A percentile compares a stretch with the other conserved stretches of the same genome.
Conservation (phyloP, 2,329 filamentous ascomycete species). For the Polytolypa hystricis region DNA sequence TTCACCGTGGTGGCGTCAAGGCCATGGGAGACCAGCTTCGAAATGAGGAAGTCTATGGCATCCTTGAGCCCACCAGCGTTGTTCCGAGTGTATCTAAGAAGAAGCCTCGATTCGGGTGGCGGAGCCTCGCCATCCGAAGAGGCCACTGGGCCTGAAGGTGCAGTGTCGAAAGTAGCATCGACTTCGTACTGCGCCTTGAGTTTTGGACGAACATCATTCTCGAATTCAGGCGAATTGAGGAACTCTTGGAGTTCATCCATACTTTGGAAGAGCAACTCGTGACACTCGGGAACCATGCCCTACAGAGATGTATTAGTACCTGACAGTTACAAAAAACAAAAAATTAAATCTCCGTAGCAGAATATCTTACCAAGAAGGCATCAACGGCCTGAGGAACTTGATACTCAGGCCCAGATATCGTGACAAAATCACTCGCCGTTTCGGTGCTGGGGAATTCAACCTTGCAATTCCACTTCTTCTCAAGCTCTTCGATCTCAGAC, state of each 20-base stretch:
- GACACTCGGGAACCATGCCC: constrained; percentile 95
- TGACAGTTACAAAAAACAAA: neutral
- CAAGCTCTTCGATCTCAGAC: constrained; percentile 79
- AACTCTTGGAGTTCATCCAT: constrained; percentile 67
- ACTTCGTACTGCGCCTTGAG: constrained; percentile 88
- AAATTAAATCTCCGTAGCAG: neutral
- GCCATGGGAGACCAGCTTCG: constrained; percentile 74
- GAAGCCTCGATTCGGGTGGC: constrained; percentile 41
- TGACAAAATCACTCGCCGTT: constrained; percentile 90
- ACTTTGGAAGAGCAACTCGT: constrained; percentile 76
- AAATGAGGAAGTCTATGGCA: constrained; percentile 86
- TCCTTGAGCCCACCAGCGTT: constrained; percentile 92
- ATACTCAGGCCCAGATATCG: constrained; percentile 92
- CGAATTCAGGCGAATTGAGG: constrained; percentile 70
- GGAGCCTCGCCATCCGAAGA: constrained; percentile 31
- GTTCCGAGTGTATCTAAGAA: constrained; percentile 86
- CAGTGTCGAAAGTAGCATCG: constrained; percentile 59
- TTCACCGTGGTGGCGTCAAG: constrained; percentile 81
- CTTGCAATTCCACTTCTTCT: constrained; percentile 99
- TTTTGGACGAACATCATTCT: constrained; percentile 67
- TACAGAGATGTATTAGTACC: constrained; percentile 28
- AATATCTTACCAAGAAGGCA: constrained; percentile 65
- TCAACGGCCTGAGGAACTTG: constrained; percentile 96
- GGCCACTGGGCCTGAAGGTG: constrained; percentile 21
- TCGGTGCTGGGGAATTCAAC: constrained; percentile 97